Evolutionary conservation across 306 rosid species (phyloP).

Genomic region (Castanea mollissima): DNA sequence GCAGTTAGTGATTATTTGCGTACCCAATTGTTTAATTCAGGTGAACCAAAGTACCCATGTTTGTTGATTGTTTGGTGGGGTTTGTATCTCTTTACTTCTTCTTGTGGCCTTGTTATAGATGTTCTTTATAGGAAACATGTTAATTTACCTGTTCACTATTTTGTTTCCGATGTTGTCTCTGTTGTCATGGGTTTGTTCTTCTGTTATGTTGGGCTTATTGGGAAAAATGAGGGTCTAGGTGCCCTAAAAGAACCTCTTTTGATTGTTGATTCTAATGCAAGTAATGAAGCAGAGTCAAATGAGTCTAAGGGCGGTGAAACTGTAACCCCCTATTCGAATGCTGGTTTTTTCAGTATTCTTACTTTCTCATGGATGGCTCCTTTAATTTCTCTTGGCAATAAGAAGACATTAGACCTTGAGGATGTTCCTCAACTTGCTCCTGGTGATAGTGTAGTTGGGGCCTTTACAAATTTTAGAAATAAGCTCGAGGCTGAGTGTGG

Average conservation of each 20-base stretch:
- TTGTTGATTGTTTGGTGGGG: conserved; percentile 50
- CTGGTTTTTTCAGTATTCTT: conserved; percentile 46
- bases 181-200: conserved; percentile 37
- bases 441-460: conserved; percentile 30
- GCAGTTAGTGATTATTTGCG: conserved; percentile 18
- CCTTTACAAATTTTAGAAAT: conserved; percentile 28
- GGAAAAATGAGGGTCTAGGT: conserved; percentile 19
- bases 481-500: conserved; percentile 36
- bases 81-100: conserved; percentile 34
- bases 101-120: conserved; percentile 31
- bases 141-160: conserved; percentile 23
- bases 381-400: conserved; percentile 36
- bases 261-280: conserved; percentile 21
- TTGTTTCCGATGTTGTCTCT: conserved; percentile 35
- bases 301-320: conserved; percentile 21
- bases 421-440: conserved; percentile 56
- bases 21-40: conserved; percentile 13
- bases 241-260: conserved; percentile 42
- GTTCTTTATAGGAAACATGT: conserved; percentile 21
- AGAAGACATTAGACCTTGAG: conserved; percentile 50
- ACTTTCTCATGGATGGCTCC: conserved; percentile 52
- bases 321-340: conserved; percentile 40
- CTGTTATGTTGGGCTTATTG: conserved; percentile 28
- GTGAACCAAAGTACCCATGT: conserved; percentile 24
- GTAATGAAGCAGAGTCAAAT: conserved; percentile 12